These are phyloP conservation scores for Arxiozyma slooffiae DNA, from an alignment of 1,139 yeast species.

Conservation along the genomic window DNA sequence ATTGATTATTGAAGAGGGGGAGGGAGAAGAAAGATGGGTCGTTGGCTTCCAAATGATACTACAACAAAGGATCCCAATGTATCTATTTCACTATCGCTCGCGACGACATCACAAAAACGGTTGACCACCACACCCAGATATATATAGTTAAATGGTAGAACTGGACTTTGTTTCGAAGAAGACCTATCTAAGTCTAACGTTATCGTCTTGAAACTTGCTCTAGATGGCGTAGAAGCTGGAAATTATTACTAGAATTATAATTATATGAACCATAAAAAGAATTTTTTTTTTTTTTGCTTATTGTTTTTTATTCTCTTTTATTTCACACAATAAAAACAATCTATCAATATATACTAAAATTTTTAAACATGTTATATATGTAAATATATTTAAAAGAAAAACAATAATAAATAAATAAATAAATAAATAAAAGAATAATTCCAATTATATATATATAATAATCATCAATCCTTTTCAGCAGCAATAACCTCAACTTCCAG, in stretches of 20 bases:
- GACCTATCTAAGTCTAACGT: slow-evolving; percentile 36
- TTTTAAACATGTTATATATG: neutral
- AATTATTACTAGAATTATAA: no score
- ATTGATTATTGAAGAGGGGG: no score
- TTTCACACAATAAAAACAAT: neutral
- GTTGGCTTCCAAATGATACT: slow-evolving; percentile 81
- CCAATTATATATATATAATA: no score
- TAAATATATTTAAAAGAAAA: no score
- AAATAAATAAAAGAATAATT: no score
- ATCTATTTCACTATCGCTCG: slow-evolving; percentile 72
- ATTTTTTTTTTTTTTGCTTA: no score
- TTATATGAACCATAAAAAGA: neutral
- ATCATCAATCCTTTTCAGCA: slow-evolving; percentile 35
- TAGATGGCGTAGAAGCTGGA: slow-evolving; percentile 69
- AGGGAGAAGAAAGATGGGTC: slow-evolving; percentile 71
- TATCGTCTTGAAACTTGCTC: slow-evolving; percentile 39
- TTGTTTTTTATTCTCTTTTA: no score
- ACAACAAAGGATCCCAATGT: slow-evolving; percentile 52
- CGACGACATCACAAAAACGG: slow-evolving; percentile 65
- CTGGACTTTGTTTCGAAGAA: slow-evolving; percentile 43
- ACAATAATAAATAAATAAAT: no score
- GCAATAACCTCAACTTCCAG: slow-evolving; percentile 74
- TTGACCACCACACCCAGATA: slow-evolving; percentile 81
- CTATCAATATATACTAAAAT: no score
- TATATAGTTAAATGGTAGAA: slow-evolving; percentile 62